Evolutionary conservation across 2,329 filamentous ascomycete genomes (phyloP).

Genomic region (Alternaria gaisen): DNA sequence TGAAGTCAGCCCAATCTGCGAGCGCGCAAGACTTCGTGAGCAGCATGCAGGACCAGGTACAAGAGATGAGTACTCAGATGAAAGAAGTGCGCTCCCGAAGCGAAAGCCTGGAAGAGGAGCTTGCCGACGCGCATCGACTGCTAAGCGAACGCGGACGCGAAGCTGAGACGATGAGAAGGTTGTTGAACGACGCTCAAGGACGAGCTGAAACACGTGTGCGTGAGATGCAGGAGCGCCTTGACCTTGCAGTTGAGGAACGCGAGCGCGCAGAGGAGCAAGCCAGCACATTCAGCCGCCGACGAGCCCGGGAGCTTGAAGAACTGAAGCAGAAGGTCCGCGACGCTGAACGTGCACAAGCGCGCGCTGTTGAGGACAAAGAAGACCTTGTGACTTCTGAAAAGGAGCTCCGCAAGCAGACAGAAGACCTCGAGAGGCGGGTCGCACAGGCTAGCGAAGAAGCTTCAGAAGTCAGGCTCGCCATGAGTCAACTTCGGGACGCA

Average conservation of each 20-base stretch:
- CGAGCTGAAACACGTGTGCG: slow-evolving; percentile 81
- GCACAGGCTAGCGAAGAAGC: slow-evolving; percentile 76
- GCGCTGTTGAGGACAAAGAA: slow-evolving; percentile 76
- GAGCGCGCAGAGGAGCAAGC: slow-evolving; percentile 93
- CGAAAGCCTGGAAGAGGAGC: slow-evolving; percentile 90
- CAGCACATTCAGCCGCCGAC: slow-evolving; percentile 76
- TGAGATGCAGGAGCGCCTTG: slow-evolving; percentile 89
- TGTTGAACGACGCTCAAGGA: slow-evolving; percentile 86
- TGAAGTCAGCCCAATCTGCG: slow-evolving; percentile 85
- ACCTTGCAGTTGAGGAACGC: slow-evolving; percentile 90
- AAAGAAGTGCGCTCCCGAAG: slow-evolving; percentile 85
- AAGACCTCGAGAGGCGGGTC: slow-evolving; percentile 77
- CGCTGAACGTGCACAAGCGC: slow-evolving; percentile 78
- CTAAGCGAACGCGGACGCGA: slow-evolving; percentile 89
- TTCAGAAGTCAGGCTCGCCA: slow-evolving; percentile 77
- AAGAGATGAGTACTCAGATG: slow-evolving; percentile 88
- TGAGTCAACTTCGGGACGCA: slow-evolving; percentile 78
- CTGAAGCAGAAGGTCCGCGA: slow-evolving; percentile 81
- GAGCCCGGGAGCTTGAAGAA: slow-evolving; percentile 86
- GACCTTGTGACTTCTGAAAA: slow-evolving; percentile 77
- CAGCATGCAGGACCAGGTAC: slow-evolving; percentile 91
- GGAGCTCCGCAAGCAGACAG: slow-evolving; percentile 76
- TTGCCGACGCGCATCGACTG: slow-evolving; percentile 85
- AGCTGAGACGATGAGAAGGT: slow-evolving; percentile 90
- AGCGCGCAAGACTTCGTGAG: slow-evolving; percentile 86